Evolutionary conservation across 2,329 filamentous ascomycete species (phyloP).

Genomic region (Penicillium sp.): DNA sequence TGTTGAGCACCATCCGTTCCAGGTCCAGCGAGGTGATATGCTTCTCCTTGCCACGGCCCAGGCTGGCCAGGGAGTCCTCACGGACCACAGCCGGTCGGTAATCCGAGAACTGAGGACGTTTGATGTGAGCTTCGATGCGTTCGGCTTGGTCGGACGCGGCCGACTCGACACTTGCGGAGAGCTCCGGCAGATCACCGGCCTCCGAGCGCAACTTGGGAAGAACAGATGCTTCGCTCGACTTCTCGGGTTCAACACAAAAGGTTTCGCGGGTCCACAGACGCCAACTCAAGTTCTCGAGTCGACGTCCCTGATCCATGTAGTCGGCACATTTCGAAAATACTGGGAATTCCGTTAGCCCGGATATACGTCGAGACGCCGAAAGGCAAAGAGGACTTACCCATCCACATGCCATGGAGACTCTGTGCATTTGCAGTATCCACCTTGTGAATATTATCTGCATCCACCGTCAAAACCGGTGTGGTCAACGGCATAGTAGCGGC

Average conservation of each 20-base stretch:
- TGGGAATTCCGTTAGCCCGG: slow-evolving; percentile 40
- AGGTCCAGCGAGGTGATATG: slow-evolving; percentile 92
- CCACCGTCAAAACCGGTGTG: slow-evolving; percentile 84
- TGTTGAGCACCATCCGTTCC: slow-evolving; percentile 90
- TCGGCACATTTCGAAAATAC: slow-evolving; percentile 94
- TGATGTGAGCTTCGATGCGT: slow-evolving; percentile 56
- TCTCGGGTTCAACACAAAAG: slow-evolving; percentile 72
- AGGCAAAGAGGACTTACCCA: slow-evolving; percentile 61
- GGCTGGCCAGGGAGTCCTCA: slow-evolving; percentile 56
- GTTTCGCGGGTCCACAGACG: slow-evolving; percentile 91
- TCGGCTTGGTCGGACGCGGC: slow-evolving; percentile 62
- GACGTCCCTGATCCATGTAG: slow-evolving; percentile 86
- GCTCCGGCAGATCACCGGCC: slow-evolving; percentile 61
- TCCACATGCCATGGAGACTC: slow-evolving; percentile 96
- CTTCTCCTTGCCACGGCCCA: slow-evolving; percentile 72
- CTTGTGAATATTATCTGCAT: slow-evolving; percentile 87
- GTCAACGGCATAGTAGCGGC: slow-evolving; percentile 72
- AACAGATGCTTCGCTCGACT: slow-evolving; percentile 53
- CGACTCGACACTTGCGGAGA: slow-evolving; percentile 77
- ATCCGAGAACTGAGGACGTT: slow-evolving; percentile 61
- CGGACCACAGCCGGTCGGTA: slow-evolving; percentile 56
- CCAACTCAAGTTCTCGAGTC: slow-evolving; percentile 95
- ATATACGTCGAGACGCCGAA: neutral
- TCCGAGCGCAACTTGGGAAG: slow-evolving; percentile 48
- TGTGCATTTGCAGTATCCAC: slow-evolving; percentile 91